Percentiles rank a stretch among this genome's conserved stretches.
phyloP scores from a whole-genome alignment of 495 filamentous ascomycete genomes.

The Bombardia bombarda region DNA sequence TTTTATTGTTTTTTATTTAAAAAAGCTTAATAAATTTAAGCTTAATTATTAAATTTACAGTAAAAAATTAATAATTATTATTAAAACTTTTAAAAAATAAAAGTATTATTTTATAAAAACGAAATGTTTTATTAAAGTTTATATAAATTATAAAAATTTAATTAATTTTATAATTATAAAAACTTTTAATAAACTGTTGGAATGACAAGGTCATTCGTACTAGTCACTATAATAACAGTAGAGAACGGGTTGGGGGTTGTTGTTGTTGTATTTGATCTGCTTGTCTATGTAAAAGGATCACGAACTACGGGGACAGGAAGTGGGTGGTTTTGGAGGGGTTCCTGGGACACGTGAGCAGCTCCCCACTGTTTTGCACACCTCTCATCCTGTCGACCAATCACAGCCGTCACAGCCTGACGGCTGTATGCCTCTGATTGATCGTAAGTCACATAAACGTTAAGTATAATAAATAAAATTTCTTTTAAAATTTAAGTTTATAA shows the following conservation, averaged over 20 bases:
- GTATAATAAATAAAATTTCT: background rate
- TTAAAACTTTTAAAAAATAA: background rate
- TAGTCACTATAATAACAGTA: too few species aligned
- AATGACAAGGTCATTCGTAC: too few species aligned
- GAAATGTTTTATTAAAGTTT: background rate
- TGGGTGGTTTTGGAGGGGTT: too few species aligned
- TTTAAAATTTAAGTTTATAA: background rate
- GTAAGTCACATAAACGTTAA: background rate
- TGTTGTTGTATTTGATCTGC: background rate
- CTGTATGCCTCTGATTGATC: too few species aligned
- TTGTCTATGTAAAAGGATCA: background rate
- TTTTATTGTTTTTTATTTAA: background rate
- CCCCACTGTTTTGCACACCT: too few species aligned
- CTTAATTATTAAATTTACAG: slow-evolving; percentile 1
- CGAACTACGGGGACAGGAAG: too few species aligned
- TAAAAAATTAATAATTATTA: slow-evolving; percentile 4
- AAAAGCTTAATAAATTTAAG: slow-evolving; percentile 3
- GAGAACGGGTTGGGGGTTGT: too few species aligned
- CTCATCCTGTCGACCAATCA: too few species aligned
- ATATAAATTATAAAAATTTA: background rate
- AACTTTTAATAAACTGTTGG: background rate
- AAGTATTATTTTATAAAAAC: background rate
- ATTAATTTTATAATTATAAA: slow-evolving; percentile 2
- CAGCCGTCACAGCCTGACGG: too few species aligned
- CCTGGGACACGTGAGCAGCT: too few species aligned